Conservation (phyloP, 75 land plant genomes). For the Sequoiadendron giganteum region DNA sequence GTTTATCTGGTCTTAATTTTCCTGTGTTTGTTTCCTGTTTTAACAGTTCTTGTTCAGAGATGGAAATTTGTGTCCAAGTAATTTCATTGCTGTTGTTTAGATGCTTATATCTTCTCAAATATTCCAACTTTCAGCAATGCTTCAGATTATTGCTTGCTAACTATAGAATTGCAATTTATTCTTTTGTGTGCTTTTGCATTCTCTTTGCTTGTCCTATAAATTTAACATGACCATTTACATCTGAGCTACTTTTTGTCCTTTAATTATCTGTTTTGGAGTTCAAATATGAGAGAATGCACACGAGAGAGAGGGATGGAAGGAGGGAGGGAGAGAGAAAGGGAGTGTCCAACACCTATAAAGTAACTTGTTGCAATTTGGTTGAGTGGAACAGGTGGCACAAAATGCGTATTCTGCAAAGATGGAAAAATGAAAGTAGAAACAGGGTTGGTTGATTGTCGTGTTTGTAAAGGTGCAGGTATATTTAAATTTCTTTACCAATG, state of each 20-base stretch:
- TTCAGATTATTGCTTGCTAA: neutral
- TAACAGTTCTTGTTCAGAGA: neutral
- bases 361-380: neutral
- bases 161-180: neutral
- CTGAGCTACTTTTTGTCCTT: neutral
- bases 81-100: neutral
- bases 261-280: neutral
- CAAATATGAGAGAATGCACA: neutral
- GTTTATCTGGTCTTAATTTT: neutral
- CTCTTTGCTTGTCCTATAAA: neutral
- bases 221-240: neutral
- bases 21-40: neutral
- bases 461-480: conserved; percentile 95
- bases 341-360: neutral
- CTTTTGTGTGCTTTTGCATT: neutral
- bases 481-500: neutral
- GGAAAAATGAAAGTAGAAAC: conserved; percentile 81
- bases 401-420: conserved; percentile 87
- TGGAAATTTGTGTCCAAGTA: neutral
- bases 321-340: neutral
- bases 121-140: neutral
- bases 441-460: conserved; percentile 73
- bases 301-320: neutral
- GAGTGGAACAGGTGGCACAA: conserved; percentile 77
- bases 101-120: neutral